Evolutionary conservation across 495 filamentous ascomycete genomes (phyloP).

Genomic region (Tuber aestivum): DNA sequence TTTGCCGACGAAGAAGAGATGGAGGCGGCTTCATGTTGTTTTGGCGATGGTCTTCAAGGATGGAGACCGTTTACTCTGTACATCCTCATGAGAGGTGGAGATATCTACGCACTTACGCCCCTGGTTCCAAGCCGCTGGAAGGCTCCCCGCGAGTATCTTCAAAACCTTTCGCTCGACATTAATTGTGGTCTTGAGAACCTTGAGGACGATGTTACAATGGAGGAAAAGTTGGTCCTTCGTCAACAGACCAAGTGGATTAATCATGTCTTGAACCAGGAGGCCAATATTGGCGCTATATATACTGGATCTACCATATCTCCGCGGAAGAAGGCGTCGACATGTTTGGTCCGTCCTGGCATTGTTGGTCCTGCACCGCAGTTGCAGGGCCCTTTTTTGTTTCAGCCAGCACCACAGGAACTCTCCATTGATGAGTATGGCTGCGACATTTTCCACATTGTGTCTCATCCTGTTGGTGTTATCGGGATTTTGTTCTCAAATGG

Average conservation of each 20-base stretch:
- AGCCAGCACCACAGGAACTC: slow-evolving; percentile 37
- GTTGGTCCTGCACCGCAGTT: slow-evolving; percentile 30
- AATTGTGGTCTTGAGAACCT: slow-evolving; percentile 34
- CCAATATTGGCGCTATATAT: slow-evolving; percentile 12
- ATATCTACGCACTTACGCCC: slow-evolving; percentile 39
- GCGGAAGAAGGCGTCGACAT: slow-evolving; percentile 26
- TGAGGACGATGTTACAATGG: slow-evolving; percentile 23
- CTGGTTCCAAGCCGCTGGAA: slow-evolving; percentile 41
- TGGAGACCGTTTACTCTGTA: slow-evolving; percentile 42
- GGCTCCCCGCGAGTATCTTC: slow-evolving; percentile 34
- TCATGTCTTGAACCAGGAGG: slow-evolving; percentile 37
- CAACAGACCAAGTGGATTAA: slow-evolving; percentile 43
- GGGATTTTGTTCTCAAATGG: slow-evolving; percentile 39
- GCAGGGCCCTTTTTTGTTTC: slow-evolving; percentile 41
- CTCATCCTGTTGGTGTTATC: slow-evolving; percentile 31
- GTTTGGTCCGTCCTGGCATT: slow-evolving; percentile 25
- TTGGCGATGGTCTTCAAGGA: slow-evolving; percentile 30
- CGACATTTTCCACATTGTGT: slow-evolving; percentile 41
- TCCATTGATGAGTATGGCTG: slow-evolving; percentile 34
- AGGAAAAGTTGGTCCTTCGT: slow-evolving; percentile 26
- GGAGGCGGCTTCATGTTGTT: slow-evolving; percentile 40
- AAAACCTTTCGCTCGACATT: slow-evolving; percentile 38
- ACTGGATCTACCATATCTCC: slow-evolving; percentile 16
- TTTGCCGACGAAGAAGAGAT: slow-evolving; percentile 33
- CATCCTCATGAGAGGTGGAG: slow-evolving; percentile 42